Evolutionary conservation across 331 rosid species (phyloP), one percentile per base, ranked within the genome.

Genomic region (Saraca asoca): DNA sequence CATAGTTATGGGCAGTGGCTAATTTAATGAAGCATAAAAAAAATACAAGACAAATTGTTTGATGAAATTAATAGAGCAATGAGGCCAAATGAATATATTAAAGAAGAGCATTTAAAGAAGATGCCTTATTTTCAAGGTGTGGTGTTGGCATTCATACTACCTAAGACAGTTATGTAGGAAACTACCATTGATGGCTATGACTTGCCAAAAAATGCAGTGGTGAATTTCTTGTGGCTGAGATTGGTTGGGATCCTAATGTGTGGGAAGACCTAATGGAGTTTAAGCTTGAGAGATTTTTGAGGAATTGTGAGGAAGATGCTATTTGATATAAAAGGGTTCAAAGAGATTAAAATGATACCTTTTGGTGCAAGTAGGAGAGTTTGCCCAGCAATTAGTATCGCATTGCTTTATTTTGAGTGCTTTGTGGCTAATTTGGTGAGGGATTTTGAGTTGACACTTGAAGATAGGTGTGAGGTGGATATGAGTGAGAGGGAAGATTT

Each of bases 211-310:
- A 33, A 81, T 50, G 85, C 85, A 18, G 65, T 77, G 4, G 71
- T 81, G 53, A 81, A 81, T 60, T 69, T 61, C 69, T 64, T 7
- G 85, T 77, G 48, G 82, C 85, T n/a, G 82, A 73, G 19, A 20
- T 81, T 0, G 82, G 85, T 52, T 69, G 80, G 80, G 82, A 81
- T 9, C 72, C 80, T 1, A 60, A 55, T 54, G 80, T 81, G 62
- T 81, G 82, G 85, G 80, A 81, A 33, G 73, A 77, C 43, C 85
- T 82, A 34, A 81, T 73, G 82, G 85, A 81, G 62, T 81, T 77
- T 61, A 81, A 18, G 51, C 85, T 82, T 10, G 85, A 81, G 15
- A 81, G 85, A 12, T 81, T 81, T 65, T 24, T 73, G 46, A 51
- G 37, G 15, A 5, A 62, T 43, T 14, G 2, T 14, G 72, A 56